phyloP scores from a whole-genome alignment of 2,329 filamentous ascomycete species.

The Triangularia setosa region DNA sequence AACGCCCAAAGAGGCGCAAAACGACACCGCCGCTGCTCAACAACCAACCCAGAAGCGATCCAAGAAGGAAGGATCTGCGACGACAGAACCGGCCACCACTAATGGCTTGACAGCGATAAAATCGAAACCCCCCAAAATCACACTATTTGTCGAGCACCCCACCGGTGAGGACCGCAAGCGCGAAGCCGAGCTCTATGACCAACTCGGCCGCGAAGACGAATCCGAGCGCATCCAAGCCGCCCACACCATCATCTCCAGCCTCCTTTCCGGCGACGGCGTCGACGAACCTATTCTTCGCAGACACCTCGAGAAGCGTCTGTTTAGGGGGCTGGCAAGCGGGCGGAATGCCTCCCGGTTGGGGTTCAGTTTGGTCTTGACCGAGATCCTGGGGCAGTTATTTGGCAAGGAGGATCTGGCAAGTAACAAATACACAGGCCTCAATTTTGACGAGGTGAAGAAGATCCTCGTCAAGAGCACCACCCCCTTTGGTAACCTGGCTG shows the following conservation, averaged over 20 bases:
- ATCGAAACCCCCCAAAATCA: constrained; percentile 17
- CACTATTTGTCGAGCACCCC: constrained; percentile 50
- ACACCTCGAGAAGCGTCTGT: constrained; percentile 65
- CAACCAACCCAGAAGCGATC: constrained; percentile 37
- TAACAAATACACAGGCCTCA: constrained; percentile 49
- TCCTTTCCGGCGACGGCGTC: constrained; percentile 43
- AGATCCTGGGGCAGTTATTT: constrained; percentile 70
- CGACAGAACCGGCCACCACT: constrained; percentile 15
- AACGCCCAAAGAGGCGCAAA: constrained; percentile 30
- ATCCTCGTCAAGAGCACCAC: constrained; percentile 55
- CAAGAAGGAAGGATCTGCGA: constrained; percentile 28
- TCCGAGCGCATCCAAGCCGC: constrained; percentile 56
- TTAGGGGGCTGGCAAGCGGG: constrained; percentile 84
- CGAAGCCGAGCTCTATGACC: constrained; percentile 58
- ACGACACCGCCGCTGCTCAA: constrained; percentile 22
- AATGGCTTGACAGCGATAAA: constrained; percentile 14
- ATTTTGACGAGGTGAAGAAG: constrained; percentile 52
- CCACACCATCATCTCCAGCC: constrained; percentile 53
- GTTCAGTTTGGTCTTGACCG: constrained; percentile 83
- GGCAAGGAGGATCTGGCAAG: constrained; percentile 43
- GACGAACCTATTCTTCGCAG: constrained; percentile 51
- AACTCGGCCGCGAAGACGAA: constrained; percentile 57
- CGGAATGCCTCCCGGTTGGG: constrained; percentile 84
- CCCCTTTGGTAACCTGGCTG: constrained; percentile 49
- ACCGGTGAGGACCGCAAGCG: constrained; percentile 52